Evolutionary conservation across 106 monocot genomes (phyloP), one percentile per base, ranked within the genome.

Genomic region (Dendrobium nobile): DNA sequence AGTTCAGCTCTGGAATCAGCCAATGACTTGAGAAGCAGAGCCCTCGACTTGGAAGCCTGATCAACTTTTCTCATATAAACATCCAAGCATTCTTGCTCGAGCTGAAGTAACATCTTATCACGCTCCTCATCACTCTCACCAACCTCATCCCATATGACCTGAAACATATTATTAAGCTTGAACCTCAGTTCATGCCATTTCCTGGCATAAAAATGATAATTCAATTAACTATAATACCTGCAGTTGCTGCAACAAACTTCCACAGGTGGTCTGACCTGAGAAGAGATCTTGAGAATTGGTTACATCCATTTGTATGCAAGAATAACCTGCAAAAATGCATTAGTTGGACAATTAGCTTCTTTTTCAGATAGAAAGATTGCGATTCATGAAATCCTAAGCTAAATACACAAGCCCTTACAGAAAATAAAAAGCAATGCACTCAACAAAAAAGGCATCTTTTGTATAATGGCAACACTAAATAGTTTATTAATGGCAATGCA

Each of bases 81-180:
- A 75, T 92, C 92, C 79, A 95, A 84, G 77, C 95, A 95, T 40
- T 95, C 95, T 73, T 92, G 87, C 70, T 95, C 95, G 16, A 95
- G 77, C 78, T 95, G 92, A 84, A 90, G 82, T 43, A 95, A 79
- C 90, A 92, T 88, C 75, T 84, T 88, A 55, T 95, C 92, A 67
- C 95, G 88, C 61, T 90, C 90, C 67, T 90, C 90, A 5, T 95
- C 95, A 48, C 87, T 88, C 80, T 92, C 95, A 67, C 95, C 95
- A 82, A 95, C 95, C 70, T 95, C 95, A 84, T 95, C 88, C 95
- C 95, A 95, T 78, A 95, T 92, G 74, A 89, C 40, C 95, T 95
- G 82, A 61, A n/a, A 61, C 7, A 61, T n/a, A 61, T 61, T 9
- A 61, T 61, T 58, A 5, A 7, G 5, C 76, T 85, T 27, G 77